These are phyloP conservation scores for Globisporangium middletonii DNA, from an alignment of 352 stramenopile species.

Conservation along the genomic window DNA sequence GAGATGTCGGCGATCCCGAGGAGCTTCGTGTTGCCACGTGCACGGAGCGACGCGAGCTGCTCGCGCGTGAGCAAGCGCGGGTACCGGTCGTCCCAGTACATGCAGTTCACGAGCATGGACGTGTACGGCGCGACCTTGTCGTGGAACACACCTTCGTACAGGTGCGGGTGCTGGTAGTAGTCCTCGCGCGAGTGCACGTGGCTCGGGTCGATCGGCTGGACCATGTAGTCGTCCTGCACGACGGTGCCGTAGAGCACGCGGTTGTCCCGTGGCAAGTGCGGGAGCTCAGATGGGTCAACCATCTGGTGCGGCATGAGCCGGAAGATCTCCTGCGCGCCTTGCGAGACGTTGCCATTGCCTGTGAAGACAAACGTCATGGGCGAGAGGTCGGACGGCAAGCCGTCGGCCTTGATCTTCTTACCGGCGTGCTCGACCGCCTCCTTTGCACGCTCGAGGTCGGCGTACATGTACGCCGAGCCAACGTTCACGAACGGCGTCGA, in stretches of 20 bases:
- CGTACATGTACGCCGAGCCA: constrained; percentile 93
- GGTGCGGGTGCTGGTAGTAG: constrained; percentile 88
- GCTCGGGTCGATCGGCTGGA: constrained; percentile 34
- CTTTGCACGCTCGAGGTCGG: constrained; percentile 86
- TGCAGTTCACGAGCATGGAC: constrained; percentile 94
- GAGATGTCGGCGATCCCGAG: constrained; percentile 93
- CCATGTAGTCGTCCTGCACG: constrained; percentile 71
- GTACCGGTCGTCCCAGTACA: constrained; percentile 95
- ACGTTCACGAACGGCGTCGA: constrained; percentile 94
- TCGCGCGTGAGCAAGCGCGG: constrained; percentile 90
- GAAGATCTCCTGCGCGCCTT: constrained; percentile 94
- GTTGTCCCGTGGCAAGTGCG: constrained; percentile 56
- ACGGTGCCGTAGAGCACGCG: constrained; percentile 75
- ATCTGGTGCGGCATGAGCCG: constrained; percentile 92
- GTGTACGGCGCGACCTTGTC: constrained; percentile 85
- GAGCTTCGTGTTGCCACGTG: constrained; percentile 71
- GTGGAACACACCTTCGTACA: constrained; percentile 91
- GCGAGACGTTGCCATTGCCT: constrained; percentile 91
- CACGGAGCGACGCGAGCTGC: constrained; percentile 76
- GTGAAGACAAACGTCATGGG: constrained; percentile 93
- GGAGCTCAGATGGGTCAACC: constrained; percentile 84
- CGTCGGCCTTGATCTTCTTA: constrained; percentile 71
- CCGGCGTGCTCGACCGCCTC: constrained; percentile 79
- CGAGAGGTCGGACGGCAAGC: constrained; percentile 66
- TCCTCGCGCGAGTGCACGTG: constrained; percentile 44